Evolutionary conservation across 768 basidiomycete genomes (phyloP).

Genomic region (Trametes coccinea): DNA sequence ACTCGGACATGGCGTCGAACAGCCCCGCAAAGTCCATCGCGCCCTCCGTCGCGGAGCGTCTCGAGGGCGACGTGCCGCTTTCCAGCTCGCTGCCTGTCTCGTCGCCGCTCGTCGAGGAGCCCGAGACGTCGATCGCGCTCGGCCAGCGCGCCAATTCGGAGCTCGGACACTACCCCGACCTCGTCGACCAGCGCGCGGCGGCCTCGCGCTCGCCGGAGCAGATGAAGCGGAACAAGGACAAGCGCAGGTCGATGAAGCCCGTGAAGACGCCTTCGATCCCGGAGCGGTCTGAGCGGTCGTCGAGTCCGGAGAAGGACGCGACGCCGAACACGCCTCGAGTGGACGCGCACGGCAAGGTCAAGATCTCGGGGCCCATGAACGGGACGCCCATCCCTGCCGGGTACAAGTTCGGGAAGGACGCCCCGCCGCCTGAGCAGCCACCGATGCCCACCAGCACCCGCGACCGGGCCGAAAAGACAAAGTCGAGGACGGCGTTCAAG

Average conservation of each 20-base stretch:
- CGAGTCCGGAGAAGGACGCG: conserved; percentile 50
- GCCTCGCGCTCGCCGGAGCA: conserved; percentile 55
- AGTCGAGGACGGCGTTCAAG: conserved; percentile 87
- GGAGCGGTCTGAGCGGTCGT: conserved; percentile 40
- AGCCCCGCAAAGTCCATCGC: conserved; percentile 41
- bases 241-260: conserved; percentile 59
- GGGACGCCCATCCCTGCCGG: conserved; percentile 85
- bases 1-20: conserved; percentile 15
- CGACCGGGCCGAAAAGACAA: conserved; percentile 88
- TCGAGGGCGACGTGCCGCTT: conserved; percentile 58
- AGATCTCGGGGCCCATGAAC: conserved; percentile 88
- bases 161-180: conserved; percentile 77
- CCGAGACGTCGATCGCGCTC: conserved; percentile 34
- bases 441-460: conserved; percentile 30
- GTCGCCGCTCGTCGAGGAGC: conserved; percentile 44
- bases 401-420: conserved; percentile 87
- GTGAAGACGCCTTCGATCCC: conserved; percentile 51
- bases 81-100: conserved; percentile 59
- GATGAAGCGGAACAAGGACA: conserved; percentile 53
- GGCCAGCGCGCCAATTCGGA: conserved; percentile 74
- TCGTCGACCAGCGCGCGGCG: conserved; percentile 42
- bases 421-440: conserved; percentile 36
- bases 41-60: conserved; percentile 45
- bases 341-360: conserved; percentile 63
- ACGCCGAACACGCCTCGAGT: conserved; percentile 48